Evolutionary conservation across 1,284 basidiomycete genomes (phyloP).

Genomic region (Puccinia brachypodii): DNA sequence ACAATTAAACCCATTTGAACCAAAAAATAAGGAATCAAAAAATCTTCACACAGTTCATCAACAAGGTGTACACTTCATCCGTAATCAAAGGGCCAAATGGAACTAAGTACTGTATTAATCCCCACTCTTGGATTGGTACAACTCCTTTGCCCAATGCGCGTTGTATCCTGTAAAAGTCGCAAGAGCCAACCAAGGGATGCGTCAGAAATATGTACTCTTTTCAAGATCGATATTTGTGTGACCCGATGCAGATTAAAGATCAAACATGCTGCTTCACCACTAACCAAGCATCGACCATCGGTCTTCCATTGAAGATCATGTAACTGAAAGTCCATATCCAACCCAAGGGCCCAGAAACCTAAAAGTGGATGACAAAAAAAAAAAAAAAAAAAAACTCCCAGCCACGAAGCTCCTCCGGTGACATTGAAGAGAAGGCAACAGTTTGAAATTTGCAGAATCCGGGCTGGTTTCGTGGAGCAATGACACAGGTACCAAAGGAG

Average conservation of each 20-base stretch:
- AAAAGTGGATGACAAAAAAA: background rate
- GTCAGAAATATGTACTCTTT: background rate
- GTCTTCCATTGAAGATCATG: conserved; percentile 23
- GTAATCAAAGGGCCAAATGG: conserved; percentile 32
- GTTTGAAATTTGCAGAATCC: too few relatives aligned
- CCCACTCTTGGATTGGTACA: conserved; percentile 14
- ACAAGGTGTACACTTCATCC: conserved; percentile 15
- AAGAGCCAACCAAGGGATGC: background rate
- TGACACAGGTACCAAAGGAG: too few relatives aligned
- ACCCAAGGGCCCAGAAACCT: conserved; percentile 21
- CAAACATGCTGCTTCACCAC: background rate
- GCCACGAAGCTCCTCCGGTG: too few relatives aligned
- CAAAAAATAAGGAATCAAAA: background rate
- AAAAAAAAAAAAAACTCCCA: background rate
- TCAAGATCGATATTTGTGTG: background rate
- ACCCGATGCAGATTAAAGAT: background rate
- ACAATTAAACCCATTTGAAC: background rate
- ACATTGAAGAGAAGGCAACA: too few relatives aligned
- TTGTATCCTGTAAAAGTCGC: background rate
- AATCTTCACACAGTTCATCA: conserved; percentile 15
- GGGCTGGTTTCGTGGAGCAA: too few relatives aligned
- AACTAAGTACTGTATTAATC: conserved; percentile 1
- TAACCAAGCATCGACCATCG: conserved; percentile 34
- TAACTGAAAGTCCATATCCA: conserved; percentile 16
- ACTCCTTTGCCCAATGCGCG: conserved; percentile 4